These are phyloP conservation scores for Russula brevipes DNA, from an alignment of 768 basidiomycete species.

Conservation along the genomic window DNA sequence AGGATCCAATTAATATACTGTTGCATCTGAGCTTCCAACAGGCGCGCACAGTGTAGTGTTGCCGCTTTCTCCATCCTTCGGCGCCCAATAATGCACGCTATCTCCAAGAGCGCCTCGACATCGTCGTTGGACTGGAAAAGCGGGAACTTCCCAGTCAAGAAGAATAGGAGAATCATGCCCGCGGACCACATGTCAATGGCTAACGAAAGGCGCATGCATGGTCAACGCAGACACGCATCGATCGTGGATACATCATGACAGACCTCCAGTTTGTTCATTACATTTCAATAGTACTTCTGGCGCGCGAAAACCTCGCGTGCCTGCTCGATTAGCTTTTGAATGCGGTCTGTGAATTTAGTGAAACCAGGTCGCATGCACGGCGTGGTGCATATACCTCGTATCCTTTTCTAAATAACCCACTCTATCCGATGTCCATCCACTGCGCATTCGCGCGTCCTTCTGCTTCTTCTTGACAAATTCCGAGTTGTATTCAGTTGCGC, in stretches of 20 bases:
- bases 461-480: conserved; percentile 53
- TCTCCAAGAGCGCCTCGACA: conserved; percentile 92
- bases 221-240: conserved; percentile 12
- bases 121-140: conserved; percentile 93
- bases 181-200: conserved; percentile 97
- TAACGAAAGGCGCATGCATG: conserved; percentile 32
- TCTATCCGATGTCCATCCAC: conserved; percentile 51
- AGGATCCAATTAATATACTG: conserved; percentile 2
- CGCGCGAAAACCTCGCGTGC: conserved; percentile 93
- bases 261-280: conserved; percentile 86
- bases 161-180: conserved; percentile 88
- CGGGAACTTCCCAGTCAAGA: conserved; percentile 88
- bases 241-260: conserved; percentile 27
- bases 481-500: conserved; percentile 42
- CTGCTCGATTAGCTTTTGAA: conserved; percentile 93
- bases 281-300: conserved; percentile 97
- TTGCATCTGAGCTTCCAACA: background rate
- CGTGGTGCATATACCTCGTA: conserved; percentile 44
- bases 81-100: conserved; percentile 80
- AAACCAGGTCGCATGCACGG: conserved; percentile 1
- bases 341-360: conserved; percentile 46
- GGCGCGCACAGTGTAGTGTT: conserved; percentile 70
- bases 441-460: conserved; percentile 53
- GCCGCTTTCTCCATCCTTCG: conserved; percentile 80
- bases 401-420: conserved; percentile 80